Base-by-base conservation (phyloP, 108 stramenopile species). In the Pseudonitzschia multistriata region DNA sequence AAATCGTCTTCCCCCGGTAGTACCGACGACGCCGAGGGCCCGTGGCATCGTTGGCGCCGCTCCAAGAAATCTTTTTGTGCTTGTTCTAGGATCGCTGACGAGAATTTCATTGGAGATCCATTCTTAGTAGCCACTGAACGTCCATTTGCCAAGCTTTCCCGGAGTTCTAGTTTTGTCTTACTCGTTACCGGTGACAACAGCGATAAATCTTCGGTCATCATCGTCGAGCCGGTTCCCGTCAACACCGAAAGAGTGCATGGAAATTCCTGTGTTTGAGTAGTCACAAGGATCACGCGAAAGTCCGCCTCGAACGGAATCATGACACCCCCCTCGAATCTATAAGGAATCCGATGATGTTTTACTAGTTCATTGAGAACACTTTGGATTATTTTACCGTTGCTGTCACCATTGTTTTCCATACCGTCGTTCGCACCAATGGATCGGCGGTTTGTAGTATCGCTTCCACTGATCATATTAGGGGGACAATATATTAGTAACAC, bases 21-120 rank as follows among this genome's bases (percentile, higher is more conserved):
- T n/a, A 17, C 1, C 21, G 39, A 36, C 29, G 42, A 63, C n/a
- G 27, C 14, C 27, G 62, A 55, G n/a, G 49, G 3, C 67, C 57
- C 33, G 28, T 79, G 37, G 49, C 57, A 56, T 0, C 28, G 30
- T 22, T 57, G 40, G 21, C 86, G 77, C 19, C 75, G 72, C 21
- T 76, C 60, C 57, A 84, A 31, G 63, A 87, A 87, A 62, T 87
- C 83, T 42, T 78, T 45, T 61, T 84, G 79, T 1, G 86, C 83
- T 13, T 40, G 72, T 22, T 71, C 57, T 55, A 84, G 45, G 3
- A 87, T 27, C 0, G 50, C 15, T 0, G 45, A 13, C 21, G 79
- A 34, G 14, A 83, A 62, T 35, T 60, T 24, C 42, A 71, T 37
- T n/a, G n/a, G 0, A 63, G 37, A 68, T 15, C 54, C 66, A 62